phyloP scores from a whole-genome alignment of 805 yeast species.

The Cyberlindnera mississippiensis region DNA sequence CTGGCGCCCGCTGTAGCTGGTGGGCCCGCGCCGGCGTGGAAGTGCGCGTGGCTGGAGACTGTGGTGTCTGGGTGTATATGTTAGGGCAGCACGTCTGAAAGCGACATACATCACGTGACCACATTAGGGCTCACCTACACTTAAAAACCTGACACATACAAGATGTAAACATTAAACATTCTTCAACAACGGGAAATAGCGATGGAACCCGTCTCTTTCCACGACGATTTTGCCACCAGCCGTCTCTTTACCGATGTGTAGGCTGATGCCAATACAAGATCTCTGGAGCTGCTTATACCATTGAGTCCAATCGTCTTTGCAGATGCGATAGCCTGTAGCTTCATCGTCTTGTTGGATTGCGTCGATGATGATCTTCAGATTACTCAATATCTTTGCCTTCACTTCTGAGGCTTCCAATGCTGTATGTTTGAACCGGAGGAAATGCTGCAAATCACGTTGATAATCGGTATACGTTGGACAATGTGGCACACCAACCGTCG shows the following conservation, averaged over 20 bases:
- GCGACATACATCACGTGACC: neutral
- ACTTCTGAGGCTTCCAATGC: slow-evolving; percentile 8
- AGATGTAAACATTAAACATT: neutral
- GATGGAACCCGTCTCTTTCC: slow-evolving; percentile 36
- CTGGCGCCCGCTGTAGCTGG: no score
- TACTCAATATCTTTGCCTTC: slow-evolving; percentile 3
- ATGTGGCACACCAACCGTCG: slow-evolving; percentile 74
- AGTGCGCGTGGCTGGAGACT: no score
- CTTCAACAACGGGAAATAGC: slow-evolving; percentile 43
- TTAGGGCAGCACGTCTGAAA: no score
- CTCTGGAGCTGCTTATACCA: slow-evolving; percentile 31
- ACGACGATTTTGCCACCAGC: slow-evolving; percentile 23
- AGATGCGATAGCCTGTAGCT: slow-evolving; percentile 22
- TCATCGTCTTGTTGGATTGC: slow-evolving; percentile 24
- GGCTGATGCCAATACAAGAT: slow-evolving; percentile 29
- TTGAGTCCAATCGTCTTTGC: slow-evolving; percentile 27
- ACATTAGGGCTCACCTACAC: neutral
- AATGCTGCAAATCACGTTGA: slow-evolving; percentile 22
- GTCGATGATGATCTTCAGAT: slow-evolving; percentile 13
- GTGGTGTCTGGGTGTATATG: slow-evolving; percentile 2
- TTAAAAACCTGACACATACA: no score
- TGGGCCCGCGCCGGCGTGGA: no score
- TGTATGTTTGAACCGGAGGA: slow-evolving; percentile 1
- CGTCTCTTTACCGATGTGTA: slow-evolving; percentile 12
- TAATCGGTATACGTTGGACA: slow-evolving; percentile 38